Evolutionary conservation across 2,329 filamentous ascomycete species (phyloP), one percentile per base, ranked within the genome.

Genomic region (Colletotrichum shisoi): DNA sequence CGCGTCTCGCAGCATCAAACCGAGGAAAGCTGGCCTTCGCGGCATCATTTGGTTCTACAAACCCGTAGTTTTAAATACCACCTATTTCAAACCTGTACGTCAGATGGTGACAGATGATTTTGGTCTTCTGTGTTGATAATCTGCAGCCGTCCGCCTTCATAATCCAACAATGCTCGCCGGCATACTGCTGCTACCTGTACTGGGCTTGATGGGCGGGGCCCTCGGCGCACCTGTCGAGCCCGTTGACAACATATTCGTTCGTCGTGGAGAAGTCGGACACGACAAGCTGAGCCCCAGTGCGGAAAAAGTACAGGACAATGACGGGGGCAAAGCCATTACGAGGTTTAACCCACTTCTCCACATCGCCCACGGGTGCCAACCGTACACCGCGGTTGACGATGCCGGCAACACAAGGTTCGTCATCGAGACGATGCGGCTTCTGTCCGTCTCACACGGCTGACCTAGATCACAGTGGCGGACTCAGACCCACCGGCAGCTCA

Each of bases 391-490:
- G 7, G 63, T 65, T 11, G n/a, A 53, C 31, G 49, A 62, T 15
- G 37, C 49, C 27, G 63, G 63, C 15, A 24, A 65, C 44, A 65
- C 34, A 2, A 67, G 57, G 57, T 65, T 1, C 5, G 34, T 51
- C 12, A 7, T 34, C 37, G 4, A 17, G 4, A 3, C 13, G 1
- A 7, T 13, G 5, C 7, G 3, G 15, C 21, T 3, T 19, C 13
- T 2, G 2, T 24, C 48, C 3, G 4, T 9, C 19, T n/a, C 0
- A 6, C 13, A 11, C 12, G 17, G 11, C 51, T 65, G 11, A 65
- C 11, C 3, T n/a, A 15, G 4, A n/a, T 12, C 8, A n/a, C 7
- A 76, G 79, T 45, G 78, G 74, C 45, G 79, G 79, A 31, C 71
- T 81, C 4, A 69, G 72, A 13, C 70, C 76, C 4, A 73, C 69